These are phyloP conservation scores for Backusella luteola DNA, from an alignment of 192 early-diverging fungal genomes.

Conservation along the genomic window DNA sequence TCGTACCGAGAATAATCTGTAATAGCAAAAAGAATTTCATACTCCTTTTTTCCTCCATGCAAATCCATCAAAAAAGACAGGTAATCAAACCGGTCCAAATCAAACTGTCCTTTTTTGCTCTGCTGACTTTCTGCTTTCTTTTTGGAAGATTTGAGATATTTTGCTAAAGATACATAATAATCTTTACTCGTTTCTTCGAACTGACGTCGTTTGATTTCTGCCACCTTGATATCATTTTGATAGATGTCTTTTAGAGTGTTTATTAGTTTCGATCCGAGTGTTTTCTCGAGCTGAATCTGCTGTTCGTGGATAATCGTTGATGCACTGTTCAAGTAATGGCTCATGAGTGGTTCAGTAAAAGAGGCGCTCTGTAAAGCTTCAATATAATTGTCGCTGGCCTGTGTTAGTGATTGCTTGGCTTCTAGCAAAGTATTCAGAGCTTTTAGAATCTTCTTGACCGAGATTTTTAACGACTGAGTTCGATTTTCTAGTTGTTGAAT, in stretches of 20 bases:
- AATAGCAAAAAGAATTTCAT: constrained; percentile 53
- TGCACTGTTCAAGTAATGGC: constrained; percentile 21
- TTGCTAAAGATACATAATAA: constrained; percentile 40
- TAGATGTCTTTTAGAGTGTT: constrained; percentile 54
- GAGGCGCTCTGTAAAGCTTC: constrained; percentile 41
- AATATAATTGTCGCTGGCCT: constrained; percentile 49
- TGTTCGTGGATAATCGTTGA: constrained; percentile 7
- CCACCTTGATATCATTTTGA: constrained; percentile 54
- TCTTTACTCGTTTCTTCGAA: constrained; percentile 42
- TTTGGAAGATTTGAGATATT: constrained; percentile 47
- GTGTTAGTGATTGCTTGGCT: constrained; percentile 33
- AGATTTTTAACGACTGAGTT: constrained; percentile 48
- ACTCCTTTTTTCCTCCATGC: constrained; percentile 57
- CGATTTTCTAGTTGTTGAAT: constrained; percentile 56
- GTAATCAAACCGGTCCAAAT: constrained; percentile 61
- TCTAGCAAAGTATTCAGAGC: constrained; percentile 45
- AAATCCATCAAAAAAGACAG: constrained; percentile 49
- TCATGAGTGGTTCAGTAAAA: constrained; percentile 31
- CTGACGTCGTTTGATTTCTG: constrained; percentile 51
- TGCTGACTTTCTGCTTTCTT: constrained; percentile 33
- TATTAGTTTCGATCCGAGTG: constrained; percentile 26
- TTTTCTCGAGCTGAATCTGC: background rate
- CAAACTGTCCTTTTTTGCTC: constrained; percentile 54
- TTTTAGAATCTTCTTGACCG: constrained; percentile 55
- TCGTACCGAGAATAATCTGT: constrained; percentile 53